A percentile compares a stretch with the other conserved stretches of the same genome.
Conservation (phyloP, 108 stramenopile species). For the Parietichytrium sp. region DNA sequence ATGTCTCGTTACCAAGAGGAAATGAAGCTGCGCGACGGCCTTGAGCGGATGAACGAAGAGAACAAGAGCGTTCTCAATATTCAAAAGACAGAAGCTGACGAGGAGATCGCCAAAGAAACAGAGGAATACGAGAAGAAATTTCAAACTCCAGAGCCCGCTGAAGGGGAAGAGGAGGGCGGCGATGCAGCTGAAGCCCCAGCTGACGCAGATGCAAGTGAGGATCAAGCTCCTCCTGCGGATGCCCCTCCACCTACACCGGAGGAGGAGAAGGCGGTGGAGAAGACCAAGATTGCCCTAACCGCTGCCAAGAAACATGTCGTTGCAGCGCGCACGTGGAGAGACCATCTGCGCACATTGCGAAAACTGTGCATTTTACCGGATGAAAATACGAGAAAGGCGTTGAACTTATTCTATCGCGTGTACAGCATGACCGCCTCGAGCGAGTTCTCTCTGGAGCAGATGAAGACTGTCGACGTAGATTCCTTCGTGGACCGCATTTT, state of each 20-base stretch:
- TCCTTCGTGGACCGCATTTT: background rate
- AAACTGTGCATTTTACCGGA: slow-evolving; percentile 32
- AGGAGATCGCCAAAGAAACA: background rate
- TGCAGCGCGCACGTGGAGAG: background rate
- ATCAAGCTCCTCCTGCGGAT: background rate
- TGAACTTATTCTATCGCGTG: background rate
- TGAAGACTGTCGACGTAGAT: background rate
- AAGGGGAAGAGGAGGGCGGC: background rate
- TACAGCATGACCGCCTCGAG: background rate
- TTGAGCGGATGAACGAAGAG: background rate
- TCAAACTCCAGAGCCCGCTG: too few relatives aligned
- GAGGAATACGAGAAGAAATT: too few relatives aligned
- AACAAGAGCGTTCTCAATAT: background rate
- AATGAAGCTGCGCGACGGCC: slow-evolving; percentile 5
- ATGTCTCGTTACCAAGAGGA: background rate
- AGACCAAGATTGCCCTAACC: background rate
- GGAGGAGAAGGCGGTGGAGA: background rate
- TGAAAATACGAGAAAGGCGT: background rate
- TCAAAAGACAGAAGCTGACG: background rate
- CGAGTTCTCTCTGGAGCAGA: background rate
- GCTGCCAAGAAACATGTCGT: background rate
- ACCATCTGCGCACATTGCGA: background rate
- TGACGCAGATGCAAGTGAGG: background rate
- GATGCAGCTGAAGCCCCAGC: background rate
- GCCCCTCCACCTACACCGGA: background rate